Base-by-base conservation (phyloP, 2,329 filamentous ascomycete species). In the Basipetospora sp. region DNA sequence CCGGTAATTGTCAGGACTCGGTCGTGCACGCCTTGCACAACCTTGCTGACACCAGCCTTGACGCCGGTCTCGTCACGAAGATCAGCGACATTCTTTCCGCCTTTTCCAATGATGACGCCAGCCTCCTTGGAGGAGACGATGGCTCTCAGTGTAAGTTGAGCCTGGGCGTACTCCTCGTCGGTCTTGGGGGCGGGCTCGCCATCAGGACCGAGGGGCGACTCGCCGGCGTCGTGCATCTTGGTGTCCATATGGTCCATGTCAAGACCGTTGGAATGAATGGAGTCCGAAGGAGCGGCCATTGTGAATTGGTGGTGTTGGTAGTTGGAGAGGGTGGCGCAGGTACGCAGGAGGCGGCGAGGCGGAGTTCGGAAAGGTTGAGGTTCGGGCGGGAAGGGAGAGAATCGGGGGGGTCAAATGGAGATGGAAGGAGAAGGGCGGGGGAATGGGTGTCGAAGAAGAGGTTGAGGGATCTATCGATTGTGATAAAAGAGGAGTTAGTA, bases 91-190 rank as follows among this genome's bases (percentile, higher is more conserved):
- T 98, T 96, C 71, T 96, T 94, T 55, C 90, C 90, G 41, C 80
- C 86, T 66, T 98, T 98, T 60, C 90, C 90, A 59, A 98, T 98
- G 60, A 98, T 96, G 52, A 98, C 86, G 54, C 90, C 90, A 42
- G 90, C 90, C 64, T 98, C 90, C 67, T 96, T 96, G 58, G 90
- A 94, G 25, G 90, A 94, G 48, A 98, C 90, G 56, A 98, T 94
- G 50, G 90, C 90, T 57, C 90, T 83, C 45, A 98, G 75, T 44
- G 90, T 98, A 52, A 98, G 71, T 62, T 92, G 83, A 37, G 87
- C 77, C 57, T 86, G 76, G 36, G 85, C 86, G 56, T 98, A 98
- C 61, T 98, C 90, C 57, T 96, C 87, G 50, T 98, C 90, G 42
- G 88, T 93, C 66, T 88, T 90, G 51, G 85, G 88, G 43, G 74